Percentiles rank a stretch among this genome's conserved stretches.
Conservation (phyloP, 2,329 filamentous ascomycete species). For the Curvularia verruculosa region DNA sequence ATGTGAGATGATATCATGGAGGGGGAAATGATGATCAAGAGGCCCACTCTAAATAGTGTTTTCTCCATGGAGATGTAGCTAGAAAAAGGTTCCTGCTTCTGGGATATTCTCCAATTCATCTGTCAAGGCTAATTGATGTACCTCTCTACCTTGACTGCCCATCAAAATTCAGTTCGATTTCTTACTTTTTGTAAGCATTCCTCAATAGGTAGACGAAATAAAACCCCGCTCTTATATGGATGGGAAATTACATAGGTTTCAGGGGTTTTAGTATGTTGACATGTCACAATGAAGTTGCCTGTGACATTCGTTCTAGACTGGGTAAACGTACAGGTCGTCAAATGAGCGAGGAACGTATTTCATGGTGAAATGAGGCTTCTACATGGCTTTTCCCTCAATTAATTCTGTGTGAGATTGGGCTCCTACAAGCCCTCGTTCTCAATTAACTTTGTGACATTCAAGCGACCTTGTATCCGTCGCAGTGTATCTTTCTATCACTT, state of each 20-base stretch:
- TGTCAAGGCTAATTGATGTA: not conserved
- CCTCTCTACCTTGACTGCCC: not conserved
- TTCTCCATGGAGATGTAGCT: not conserved
- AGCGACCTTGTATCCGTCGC: not conserved
- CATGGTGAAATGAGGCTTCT: not conserved
- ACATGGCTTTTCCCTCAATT: not conserved
- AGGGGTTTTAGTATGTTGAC: not conserved
- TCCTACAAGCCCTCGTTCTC: not conserved
- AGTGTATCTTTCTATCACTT: not conserved
- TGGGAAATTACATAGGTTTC: not conserved
- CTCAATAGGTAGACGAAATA: not conserved
- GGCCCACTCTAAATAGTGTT: not conserved
- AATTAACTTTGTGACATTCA: not conserved
- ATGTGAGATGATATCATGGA: no score
- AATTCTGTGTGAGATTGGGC: not conserved
- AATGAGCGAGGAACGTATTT: not conserved
- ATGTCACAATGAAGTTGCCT: not conserved
- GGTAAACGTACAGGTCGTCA: not conserved
- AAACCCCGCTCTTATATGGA: fast-evolving
- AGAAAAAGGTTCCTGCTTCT: not conserved
- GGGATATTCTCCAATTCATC: not conserved
- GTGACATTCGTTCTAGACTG: not conserved
- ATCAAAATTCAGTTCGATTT: not conserved
- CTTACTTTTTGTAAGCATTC: not conserved
- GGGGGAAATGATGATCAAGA: no score